Percentiles rank a stretch among this genome's conserved stretches.
phyloP scores from a whole-genome alignment of 306 rosid species.

The Fragaria nilgerrensis region DNA sequence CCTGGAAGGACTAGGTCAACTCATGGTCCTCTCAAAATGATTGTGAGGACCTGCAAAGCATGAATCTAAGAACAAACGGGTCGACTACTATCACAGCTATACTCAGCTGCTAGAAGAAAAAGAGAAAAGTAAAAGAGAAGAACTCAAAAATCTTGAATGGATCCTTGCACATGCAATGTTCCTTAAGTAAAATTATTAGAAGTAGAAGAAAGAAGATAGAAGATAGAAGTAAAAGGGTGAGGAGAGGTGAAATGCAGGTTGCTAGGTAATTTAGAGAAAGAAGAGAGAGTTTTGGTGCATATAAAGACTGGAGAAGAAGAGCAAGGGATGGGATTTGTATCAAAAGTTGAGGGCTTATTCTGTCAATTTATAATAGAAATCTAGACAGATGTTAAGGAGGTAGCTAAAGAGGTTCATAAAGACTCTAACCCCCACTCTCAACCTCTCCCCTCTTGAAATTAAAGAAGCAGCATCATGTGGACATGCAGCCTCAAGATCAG shows the following conservation, averaged over 20 bases:
- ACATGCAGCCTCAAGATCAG: constrained; percentile 11
- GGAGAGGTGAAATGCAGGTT: background rate
- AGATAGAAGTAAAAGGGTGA: background rate
- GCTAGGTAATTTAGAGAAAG: background rate
- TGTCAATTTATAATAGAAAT: constrained; percentile 8
- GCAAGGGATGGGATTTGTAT: too few species aligned
- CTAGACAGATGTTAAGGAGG: constrained; percentile 14
- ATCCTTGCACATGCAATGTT: constrained; percentile 1
- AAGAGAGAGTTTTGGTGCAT: background rate
- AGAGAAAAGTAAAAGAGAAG: background rate
- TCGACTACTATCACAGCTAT: background rate
- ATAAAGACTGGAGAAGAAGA: background rate
- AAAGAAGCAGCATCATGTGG: constrained; percentile 27
- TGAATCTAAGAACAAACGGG: background rate
- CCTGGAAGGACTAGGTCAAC: background rate
- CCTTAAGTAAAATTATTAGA: background rate
- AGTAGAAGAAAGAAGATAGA: background rate
- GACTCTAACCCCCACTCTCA: background rate
- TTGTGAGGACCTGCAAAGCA: background rate
- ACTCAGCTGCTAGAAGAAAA: background rate
- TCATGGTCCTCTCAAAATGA: background rate
- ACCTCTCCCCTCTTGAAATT: constrained; percentile 1
- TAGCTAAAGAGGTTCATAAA: background rate
- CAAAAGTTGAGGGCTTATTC: background rate
- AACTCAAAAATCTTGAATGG: background rate